Evolutionary conservation across 345 rosid genomes (phyloP).

Genomic region (Fremontodendron californicum): DNA sequence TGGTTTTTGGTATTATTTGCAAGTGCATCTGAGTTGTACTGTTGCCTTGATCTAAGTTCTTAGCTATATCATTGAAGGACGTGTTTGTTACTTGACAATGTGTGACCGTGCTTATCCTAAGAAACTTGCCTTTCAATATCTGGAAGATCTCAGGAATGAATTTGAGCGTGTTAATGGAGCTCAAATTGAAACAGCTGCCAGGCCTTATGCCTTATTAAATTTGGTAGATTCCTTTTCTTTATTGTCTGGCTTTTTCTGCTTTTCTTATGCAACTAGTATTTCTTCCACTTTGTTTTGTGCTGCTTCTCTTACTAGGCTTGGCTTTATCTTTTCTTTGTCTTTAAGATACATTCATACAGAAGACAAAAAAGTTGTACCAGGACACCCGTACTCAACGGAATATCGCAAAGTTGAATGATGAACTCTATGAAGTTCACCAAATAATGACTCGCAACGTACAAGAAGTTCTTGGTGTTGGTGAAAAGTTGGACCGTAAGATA

Average conservation of each 20-base stretch:
- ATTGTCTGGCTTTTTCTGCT: neutral
- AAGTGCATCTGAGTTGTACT: neutral
- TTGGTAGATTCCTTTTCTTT: conserved; percentile 48
- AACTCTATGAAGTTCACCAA: conserved; percentile 97
- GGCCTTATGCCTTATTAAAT: conserved; percentile 98
- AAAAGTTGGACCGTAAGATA: conserved; percentile 94
- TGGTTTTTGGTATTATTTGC: neutral
- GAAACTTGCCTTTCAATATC: conserved; percentile 95
- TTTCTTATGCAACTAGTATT: neutral
- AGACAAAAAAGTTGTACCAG: conserved; percentile 93
- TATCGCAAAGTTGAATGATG: conserved; percentile 94
- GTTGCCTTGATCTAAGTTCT: conserved; percentile 51
- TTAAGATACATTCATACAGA: conserved; percentile 94
- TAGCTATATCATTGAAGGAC: conserved; percentile 96
- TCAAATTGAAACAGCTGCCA: conserved; percentile 93
- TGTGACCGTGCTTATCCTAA: conserved; percentile 97
- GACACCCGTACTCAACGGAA: conserved; percentile 93
- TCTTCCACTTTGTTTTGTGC: conserved; percentile 12
- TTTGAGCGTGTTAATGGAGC: conserved; percentile 92
- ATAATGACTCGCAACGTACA: conserved; percentile 99
- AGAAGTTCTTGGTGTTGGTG: conserved; percentile 99
- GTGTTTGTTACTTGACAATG: conserved; percentile 95
- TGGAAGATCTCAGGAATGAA: conserved; percentile 95
- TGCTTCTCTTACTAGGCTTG: conserved; percentile 22
- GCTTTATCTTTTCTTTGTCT: conserved; percentile 20